A percentile compares a stretch with the other conserved stretches of the same genome.
These are phyloP conservation scores for Penicillium fimorum DNA, from an alignment of 495 filamentous ascomycete genomes.

Conservation along the genomic window DNA sequence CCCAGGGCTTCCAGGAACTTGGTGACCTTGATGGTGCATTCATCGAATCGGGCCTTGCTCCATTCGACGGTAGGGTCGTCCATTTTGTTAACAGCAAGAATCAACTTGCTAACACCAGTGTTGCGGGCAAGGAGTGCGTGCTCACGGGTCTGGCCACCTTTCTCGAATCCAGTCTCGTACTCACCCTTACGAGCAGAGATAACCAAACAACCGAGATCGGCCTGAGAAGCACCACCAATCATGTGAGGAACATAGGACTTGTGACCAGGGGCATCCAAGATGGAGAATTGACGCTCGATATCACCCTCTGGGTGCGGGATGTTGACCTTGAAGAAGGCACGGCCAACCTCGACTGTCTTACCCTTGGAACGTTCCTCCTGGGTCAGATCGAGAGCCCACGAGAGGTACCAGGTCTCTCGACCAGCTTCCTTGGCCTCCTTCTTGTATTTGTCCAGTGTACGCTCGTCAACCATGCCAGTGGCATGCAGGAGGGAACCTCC, in stretches of 20 bases:
- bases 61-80: constrained; percentile 95
- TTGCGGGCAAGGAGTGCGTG: constrained; percentile 97
- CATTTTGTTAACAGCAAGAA: constrained; percentile 98
- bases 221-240: constrained; percentile 96
- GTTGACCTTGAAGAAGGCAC: constrained; percentile 93
- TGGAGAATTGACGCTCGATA: constrained; percentile 65
- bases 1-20: constrained; percentile 87
- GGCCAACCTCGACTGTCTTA: constrained; percentile 96
- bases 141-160: constrained; percentile 95
- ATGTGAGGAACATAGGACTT: constrained; percentile 95
- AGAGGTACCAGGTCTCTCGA: constrained; percentile 97
- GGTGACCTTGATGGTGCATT: constrained; percentile 85
- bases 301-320: constrained; percentile 53
- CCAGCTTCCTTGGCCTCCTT: constrained; percentile 92
- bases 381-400: constrained; percentile 94
- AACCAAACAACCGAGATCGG: constrained; percentile 92
- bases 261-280: constrained; percentile 94
- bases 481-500: constrained; percentile 88
- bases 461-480: constrained; percentile 98
- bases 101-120: constrained; percentile 92
- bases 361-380: constrained; percentile 96
- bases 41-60: constrained; percentile 86
- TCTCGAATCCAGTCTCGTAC: constrained; percentile 99
- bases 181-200: constrained; percentile 97
- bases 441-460: constrained; percentile 98